These are phyloP conservation scores for Eragrostis nindensis DNA, from an alignment of 176 grass and related monocot species.

Conservation along the genomic window DNA sequence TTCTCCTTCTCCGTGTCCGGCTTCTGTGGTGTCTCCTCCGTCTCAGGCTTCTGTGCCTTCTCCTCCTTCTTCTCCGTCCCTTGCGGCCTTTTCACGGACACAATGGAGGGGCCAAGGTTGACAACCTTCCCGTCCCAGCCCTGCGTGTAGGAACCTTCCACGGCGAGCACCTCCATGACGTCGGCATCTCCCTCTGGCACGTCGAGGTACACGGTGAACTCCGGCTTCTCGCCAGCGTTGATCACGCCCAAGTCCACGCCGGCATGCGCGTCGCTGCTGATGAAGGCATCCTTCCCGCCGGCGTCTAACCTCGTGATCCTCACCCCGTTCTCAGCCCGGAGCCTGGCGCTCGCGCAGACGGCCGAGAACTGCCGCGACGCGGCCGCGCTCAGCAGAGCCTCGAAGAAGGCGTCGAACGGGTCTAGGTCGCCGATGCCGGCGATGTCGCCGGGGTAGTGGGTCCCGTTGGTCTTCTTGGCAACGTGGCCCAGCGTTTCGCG, in stretches of 20 bases:
- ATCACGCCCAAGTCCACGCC: neutral
- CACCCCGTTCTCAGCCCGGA: neutral
- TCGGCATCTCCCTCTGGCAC: neutral
- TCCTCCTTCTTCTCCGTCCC: too few relatives aligned
- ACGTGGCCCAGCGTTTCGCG: neutral
- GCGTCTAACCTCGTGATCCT: neutral
- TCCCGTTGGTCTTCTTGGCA: neutral
- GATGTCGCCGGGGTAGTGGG: neutral
- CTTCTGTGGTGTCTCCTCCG: too few relatives aligned
- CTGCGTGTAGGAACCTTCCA: neutral
- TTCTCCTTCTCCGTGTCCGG: too few relatives aligned
- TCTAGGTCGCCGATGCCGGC: neutral
- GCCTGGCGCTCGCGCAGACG: neutral
- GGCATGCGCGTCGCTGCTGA: neutral
- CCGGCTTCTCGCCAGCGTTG: neutral
- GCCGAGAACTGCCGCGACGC: neutral
- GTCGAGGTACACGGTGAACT: neutral
- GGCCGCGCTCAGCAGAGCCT: neutral
- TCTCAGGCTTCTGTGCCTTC: too few relatives aligned
- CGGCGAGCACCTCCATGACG: neutral
- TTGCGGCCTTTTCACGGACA: too few relatives aligned
- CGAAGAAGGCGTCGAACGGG: neutral
- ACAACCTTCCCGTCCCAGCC: neutral
- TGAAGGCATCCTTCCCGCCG: neutral
- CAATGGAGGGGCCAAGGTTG: neutral